Evolutionary conservation across 257 asterid genomes (phyloP), one percentile per base, ranked within the genome.

Genomic region (Coffea eugenioides): DNA sequence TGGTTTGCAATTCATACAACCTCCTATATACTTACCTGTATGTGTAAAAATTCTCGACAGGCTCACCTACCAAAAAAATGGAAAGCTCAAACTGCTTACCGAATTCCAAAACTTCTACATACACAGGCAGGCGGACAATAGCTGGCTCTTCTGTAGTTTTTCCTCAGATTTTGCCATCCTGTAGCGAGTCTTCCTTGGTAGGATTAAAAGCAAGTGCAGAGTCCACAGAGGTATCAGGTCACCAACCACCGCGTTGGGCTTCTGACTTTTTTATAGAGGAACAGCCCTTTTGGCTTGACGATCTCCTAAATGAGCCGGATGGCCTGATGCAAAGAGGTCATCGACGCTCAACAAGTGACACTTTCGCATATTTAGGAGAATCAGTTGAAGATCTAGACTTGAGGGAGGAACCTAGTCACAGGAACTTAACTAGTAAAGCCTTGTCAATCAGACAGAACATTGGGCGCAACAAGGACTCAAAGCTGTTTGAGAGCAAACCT

Each of bases 251-350:
- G 8, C 93, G 93, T 43, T 85, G 93, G 75, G 86, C 91, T 4
- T 93, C 97, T 0, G 97, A 90, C 83, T 80, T 87, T 43, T 89
- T 91, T 43, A 27, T 80, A 3, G 97, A 92, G 57, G 97, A 92
- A 80, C 94, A 94, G 72, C 97, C 93, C 31, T 82, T 88, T 31
- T 94, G 98, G 98, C 89, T 94, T 2, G 97, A 94, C 13, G 98
- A 94, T 73, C 98, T 94, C 66, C 77, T 94, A 12, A 87, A 84
- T 31, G 97, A 92, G 36, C 80, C 96, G 0, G 92, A 89, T 14
- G 62, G 84, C 10, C 48, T 82, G 43, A 71, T 81, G 6, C 85
- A 77, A 6, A 87, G 74, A 82, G 81, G 88, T 43, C 93, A 94
- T 81, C 85, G 94, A 6, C 93, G 98, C 43, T 85, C 98, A 64